Percentiles rank a stretch among this genome's conserved stretches.
phyloP scores from a whole-genome alignment of 2,329 filamentous ascomycete genomes.

The Hymenoscyphus linearis region DNA sequence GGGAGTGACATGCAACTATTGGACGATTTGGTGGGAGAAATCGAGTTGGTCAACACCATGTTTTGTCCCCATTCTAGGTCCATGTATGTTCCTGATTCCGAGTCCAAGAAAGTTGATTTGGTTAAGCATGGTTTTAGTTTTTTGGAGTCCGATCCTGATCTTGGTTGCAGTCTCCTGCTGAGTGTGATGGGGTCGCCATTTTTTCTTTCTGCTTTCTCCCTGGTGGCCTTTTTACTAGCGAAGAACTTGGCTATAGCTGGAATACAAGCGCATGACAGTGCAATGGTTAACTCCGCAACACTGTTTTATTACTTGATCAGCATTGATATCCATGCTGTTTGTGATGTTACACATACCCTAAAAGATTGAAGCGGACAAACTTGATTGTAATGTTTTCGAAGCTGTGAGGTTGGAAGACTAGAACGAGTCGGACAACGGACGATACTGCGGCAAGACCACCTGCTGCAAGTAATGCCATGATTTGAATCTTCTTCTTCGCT shows the following conservation, averaged over 20 bases:
- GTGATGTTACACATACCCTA: constrained; percentile 23
- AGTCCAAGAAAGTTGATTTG: not conserved
- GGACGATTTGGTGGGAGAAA: not conserved
- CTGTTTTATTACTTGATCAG: constrained; percentile 3
- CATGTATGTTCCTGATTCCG: not conserved
- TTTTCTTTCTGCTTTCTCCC: not conserved
- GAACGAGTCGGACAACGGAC: constrained; percentile 8
- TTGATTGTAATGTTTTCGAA: constrained; percentile 10
- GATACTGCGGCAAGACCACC: constrained; percentile 7
- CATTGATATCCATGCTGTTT: not conserved
- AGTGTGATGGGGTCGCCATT: not conserved
- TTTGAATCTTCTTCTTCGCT: constrained; percentile 27
- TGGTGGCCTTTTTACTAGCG: not conserved
- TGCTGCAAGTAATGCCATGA: constrained; percentile 7
- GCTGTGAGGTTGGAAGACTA: constrained; percentile 12
- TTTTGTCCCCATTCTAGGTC: not conserved
- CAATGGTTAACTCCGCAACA: constrained; percentile 26
- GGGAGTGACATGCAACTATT: not conserved
- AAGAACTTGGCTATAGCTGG: constrained; percentile 24
- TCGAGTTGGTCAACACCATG: not conserved
- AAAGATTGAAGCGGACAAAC: constrained; percentile 13
- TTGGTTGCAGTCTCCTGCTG: not conserved
- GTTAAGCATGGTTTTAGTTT: not conserved
- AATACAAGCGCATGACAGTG: constrained; percentile 28
- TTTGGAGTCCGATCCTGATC: not conserved